Evolutionary conservation across 2,329 filamentous ascomycete species (phyloP), one percentile per base, ranked within the genome.

Genomic region (Fonsecaea nubica): DNA sequence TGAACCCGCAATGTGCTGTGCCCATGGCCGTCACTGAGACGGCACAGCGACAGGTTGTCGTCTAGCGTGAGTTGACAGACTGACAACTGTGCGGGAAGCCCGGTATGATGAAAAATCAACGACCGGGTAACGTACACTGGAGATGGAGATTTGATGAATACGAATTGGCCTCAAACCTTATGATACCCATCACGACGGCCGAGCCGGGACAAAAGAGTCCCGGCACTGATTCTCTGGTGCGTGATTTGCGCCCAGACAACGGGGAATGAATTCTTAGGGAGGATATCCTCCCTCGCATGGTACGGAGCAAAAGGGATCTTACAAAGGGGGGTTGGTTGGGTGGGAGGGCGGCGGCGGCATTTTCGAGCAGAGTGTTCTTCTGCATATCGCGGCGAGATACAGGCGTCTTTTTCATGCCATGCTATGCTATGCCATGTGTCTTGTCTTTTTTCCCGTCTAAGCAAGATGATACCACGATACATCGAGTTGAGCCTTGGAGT

Each of bases 381-480:
- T 38, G 35, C 18, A 13, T 12, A 15, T n/a, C 10, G 7, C 33
- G 52, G 33, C 25, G 25, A 54, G 6, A 33, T 45, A 25, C 30
- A 35, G 40, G 36, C 56, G 48, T 40, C 18, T 18, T 59, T 32
- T 55, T 40, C 21, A 38, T 60, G 32, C 25, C 25, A 53, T n/a
- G 18, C 25, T 2, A 57, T 36, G 50, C 38, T 58, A 18, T 25
- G 25, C 25, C 25, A 2, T 25, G 25, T 25, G 25, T 38, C 53
- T 33, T 38, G 42, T 62, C 30, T 55, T 52, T 25, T 25, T 25
- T 25, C 21, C 25, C 25, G 25, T 21, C 45, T 9, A 33, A 58
- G 54, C 25, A 61, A 58, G 54, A 58, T 69, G 63, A 69, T 69
- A 69, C 67, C 67, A 64, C 45, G 57, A 69, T 69, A 69, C 63